Percentiles rank a stretch among this genome's conserved stretches.
phyloP scores from a whole-genome alignment of 2,329 filamentous ascomycete species.

The Talaromyces albobiverticillius region DNA sequence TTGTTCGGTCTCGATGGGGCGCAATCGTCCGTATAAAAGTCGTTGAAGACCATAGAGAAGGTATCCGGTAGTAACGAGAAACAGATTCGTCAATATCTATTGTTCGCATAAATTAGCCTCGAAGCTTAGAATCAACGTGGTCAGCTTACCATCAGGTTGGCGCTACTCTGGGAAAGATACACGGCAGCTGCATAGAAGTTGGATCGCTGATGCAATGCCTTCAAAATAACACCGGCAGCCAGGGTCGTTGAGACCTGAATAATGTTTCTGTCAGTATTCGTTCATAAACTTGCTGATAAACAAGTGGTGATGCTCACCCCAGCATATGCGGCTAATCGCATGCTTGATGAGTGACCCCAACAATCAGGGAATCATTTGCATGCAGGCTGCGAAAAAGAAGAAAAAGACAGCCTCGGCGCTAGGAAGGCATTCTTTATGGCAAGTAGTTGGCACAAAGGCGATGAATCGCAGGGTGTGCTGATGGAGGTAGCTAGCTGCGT shows the following conservation, averaged over 20 bases:
- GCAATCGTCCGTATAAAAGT: conserved; percentile 83
- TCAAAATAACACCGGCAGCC: conserved; percentile 78
- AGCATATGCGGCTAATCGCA: conserved; percentile 52
- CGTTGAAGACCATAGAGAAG: conserved; percentile 86
- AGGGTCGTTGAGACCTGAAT: conserved; percentile 75
- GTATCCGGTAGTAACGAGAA: conserved; percentile 74
- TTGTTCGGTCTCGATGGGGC: conserved; percentile 93
- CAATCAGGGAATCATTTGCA: conserved; percentile 24
- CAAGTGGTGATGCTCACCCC: conserved; percentile 41
- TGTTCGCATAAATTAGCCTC: not conserved
- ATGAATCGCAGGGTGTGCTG: conserved; percentile 9
- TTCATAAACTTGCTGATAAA: not conserved
- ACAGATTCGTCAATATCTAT: conserved; percentile 86
- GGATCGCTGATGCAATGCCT: conserved; percentile 88
- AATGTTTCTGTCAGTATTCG: conserved; percentile 14
- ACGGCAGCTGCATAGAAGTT: conserved; percentile 99
- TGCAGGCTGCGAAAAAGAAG: conserved; percentile 8
- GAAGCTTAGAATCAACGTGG: not conserved
- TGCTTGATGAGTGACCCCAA: conserved; percentile 26
- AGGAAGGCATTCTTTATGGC: conserved; percentile 12
- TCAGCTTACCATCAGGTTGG: conserved; percentile 76
- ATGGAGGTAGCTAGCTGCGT: not conserved
- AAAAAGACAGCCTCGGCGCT: conserved; percentile 1
- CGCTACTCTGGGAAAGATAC: conserved; percentile 92
- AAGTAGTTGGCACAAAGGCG: conserved; percentile 8